These are phyloP conservation scores for Fusarium goolgardi DNA, from an alignment of 2,329 filamentous ascomycete species.

Conservation along the genomic window DNA sequence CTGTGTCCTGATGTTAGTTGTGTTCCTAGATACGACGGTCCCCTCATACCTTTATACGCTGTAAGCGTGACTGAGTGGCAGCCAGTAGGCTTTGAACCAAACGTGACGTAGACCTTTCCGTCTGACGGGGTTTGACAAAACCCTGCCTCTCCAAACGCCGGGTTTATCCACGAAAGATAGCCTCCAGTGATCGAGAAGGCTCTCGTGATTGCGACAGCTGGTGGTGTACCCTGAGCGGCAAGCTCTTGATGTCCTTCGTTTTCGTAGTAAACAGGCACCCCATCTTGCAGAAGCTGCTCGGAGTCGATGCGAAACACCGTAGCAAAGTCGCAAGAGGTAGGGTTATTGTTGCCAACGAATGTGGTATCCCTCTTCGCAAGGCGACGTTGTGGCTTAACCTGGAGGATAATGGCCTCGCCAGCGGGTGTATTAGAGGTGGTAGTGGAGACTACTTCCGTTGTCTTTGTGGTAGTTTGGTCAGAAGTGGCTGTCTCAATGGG, in stretches of 20 bases:
- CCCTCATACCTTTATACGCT: slow-evolving; percentile 7
- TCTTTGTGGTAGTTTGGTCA: neutral
- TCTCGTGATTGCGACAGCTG: neutral
- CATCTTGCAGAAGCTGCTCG: neutral
- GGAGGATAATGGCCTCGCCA: slow-evolving; percentile 2
- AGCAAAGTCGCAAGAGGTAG: neutral
- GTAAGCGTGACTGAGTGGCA: neutral
- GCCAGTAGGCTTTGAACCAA: neutral
- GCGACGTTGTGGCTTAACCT: neutral
- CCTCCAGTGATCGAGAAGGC: neutral
- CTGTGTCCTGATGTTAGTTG: neutral
- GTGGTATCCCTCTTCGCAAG: neutral
- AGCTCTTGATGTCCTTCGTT: neutral
- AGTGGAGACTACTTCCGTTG: neutral
- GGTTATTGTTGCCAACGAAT: slow-evolving; percentile 2
- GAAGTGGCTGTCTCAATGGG: neutral
- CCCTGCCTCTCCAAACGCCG: neutral
- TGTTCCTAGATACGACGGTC: accelerated
- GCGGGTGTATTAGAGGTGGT: neutral
- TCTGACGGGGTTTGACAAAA: slow-evolving; percentile 4
- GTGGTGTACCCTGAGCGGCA: neutral
- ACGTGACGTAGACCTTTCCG: slow-evolving; percentile 11
- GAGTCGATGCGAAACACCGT: neutral
- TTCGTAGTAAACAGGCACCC: neutral
- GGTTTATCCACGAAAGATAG: neutral